Conservation (phyloP, 495 filamentous ascomycete species). For the Talaromyces ruber region DNA sequence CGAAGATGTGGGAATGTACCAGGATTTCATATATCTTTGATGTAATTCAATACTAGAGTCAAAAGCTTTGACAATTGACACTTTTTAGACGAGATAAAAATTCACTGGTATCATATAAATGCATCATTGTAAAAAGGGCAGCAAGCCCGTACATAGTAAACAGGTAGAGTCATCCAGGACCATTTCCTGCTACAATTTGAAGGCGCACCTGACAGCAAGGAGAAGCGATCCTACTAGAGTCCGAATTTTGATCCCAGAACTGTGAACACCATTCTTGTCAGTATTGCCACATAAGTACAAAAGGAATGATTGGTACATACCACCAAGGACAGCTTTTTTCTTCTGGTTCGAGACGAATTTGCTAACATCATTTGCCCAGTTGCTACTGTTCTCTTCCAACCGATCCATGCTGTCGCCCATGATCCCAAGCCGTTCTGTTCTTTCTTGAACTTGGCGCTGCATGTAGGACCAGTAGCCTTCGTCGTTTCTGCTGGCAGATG, state of each 20-base stretch:
- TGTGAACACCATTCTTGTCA: constrained; percentile 8
- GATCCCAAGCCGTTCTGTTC: constrained; percentile 76
- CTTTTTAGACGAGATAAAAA: neutral
- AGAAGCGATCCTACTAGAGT: neutral
- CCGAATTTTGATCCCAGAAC: constrained; percentile 37
- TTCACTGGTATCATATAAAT: neutral
- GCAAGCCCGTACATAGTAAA: neutral
- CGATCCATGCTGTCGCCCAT: constrained; percentile 78
- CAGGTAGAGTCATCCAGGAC: neutral
- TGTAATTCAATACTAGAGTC: neutral
- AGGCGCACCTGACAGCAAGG: neutral
- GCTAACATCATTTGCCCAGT: constrained; percentile 76
- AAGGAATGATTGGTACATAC: constrained; percentile 24
- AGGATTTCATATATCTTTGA: neutral
- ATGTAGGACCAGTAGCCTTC: constrained; percentile 66
- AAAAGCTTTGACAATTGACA: neutral
- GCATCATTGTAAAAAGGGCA: neutral
- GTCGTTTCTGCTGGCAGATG: constrained; percentile 13
- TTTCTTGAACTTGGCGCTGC: constrained; percentile 75
- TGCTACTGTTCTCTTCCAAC: constrained; percentile 67
- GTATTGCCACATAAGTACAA: neutral
- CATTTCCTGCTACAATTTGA: neutral
- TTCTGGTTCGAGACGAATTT: constrained; percentile 85
- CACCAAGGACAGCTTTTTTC: constrained; percentile 65
- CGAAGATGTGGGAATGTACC: neutral